Conservation (phyloP, 1,139 yeast species). For the Citeromyces hawaiiensis region DNA sequence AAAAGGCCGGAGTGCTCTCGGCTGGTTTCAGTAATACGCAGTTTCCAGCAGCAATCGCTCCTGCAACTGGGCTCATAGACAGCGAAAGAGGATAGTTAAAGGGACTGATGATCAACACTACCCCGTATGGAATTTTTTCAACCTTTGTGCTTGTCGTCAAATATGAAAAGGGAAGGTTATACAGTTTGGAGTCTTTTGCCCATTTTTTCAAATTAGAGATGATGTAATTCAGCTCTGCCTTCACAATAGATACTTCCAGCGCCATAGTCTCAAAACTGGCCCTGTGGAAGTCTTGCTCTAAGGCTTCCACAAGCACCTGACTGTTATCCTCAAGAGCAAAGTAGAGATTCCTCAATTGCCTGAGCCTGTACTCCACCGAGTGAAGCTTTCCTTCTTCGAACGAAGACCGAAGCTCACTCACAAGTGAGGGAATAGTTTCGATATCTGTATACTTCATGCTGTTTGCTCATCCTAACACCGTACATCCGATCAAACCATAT, state of each 20-base stretch:
- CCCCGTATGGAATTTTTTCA: slow-evolving; percentile 64
- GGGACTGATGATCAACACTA: slow-evolving; percentile 66
- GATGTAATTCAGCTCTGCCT: slow-evolving; percentile 45
- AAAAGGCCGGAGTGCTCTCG: slow-evolving; percentile 57
- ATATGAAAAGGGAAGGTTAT: slow-evolving; percentile 31
- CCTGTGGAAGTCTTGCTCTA: slow-evolving; percentile 55
- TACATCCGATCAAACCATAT: neutral
- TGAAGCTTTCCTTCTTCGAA: slow-evolving; percentile 38
- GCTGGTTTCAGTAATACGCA: slow-evolving; percentile 71
- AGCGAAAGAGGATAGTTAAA: slow-evolving; percentile 77
- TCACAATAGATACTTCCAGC: slow-evolving; percentile 38
- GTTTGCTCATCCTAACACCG: neutral
- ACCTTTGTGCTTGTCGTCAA: slow-evolving; percentile 33
- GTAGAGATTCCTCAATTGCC: slow-evolving; percentile 57
- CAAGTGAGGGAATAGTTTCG: slow-evolving; percentile 34
- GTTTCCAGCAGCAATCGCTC: slow-evolving; percentile 85
- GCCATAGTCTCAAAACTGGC: slow-evolving; percentile 44
- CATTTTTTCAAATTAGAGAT: slow-evolving; percentile 50
- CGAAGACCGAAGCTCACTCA: slow-evolving; percentile 24
- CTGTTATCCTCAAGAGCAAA: slow-evolving; percentile 50
- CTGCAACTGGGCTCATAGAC: slow-evolving; percentile 53
- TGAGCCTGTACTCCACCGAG: slow-evolving; percentile 42
- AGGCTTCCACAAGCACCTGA: slow-evolving; percentile 41
- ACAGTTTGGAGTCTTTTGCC: slow-evolving; percentile 39
- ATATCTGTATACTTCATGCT: slow-evolving; percentile 29